phyloP scores from a whole-genome alignment of 768 basidiomycete genomes.

The Leccinum subgranulosum region DNA sequence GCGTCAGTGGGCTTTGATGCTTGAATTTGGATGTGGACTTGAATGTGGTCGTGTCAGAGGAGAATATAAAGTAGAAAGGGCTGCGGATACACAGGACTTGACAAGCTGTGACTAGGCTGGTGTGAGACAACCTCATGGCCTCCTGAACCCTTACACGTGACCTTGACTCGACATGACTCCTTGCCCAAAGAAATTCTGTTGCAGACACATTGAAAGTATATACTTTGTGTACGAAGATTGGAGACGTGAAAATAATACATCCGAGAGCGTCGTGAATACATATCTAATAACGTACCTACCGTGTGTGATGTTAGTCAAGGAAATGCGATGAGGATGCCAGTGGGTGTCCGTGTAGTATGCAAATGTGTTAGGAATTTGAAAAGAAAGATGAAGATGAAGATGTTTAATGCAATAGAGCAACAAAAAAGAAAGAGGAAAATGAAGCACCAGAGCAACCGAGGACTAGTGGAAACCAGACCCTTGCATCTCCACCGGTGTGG shows the following conservation, averaged over 20 bases:
- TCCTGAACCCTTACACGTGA: slow-evolving; percentile 10
- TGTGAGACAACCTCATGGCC: slow-evolving; percentile 3
- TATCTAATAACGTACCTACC: not conserved
- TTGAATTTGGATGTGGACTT: not conserved
- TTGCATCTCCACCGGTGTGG: not conserved
- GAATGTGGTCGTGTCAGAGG: not conserved
- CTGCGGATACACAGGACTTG: not conserved
- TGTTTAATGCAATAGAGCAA: not conserved
- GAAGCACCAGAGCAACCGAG: not conserved
- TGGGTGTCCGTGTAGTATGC: not conserved
- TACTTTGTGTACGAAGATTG: not conserved
- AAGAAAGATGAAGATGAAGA: not conserved
- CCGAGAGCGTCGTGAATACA: not conserved
- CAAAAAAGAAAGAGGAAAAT: not conserved
- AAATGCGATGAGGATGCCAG: not conserved
- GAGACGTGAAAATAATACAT: not conserved
- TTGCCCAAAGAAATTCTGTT: not conserved
- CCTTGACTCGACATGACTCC: not conserved
- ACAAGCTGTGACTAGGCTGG: slow-evolving; percentile 4
- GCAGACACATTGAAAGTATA: not conserved
- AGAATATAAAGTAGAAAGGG: slow-evolving; percentile 1
- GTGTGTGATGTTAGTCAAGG: not conserved
- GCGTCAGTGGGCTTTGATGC: not conserved
- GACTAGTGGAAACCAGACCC: not conserved
- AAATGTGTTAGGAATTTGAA: not conserved